phyloP scores from a whole-genome alignment of 1,139 yeast species.

The Kodamaea sp. region DNA sequence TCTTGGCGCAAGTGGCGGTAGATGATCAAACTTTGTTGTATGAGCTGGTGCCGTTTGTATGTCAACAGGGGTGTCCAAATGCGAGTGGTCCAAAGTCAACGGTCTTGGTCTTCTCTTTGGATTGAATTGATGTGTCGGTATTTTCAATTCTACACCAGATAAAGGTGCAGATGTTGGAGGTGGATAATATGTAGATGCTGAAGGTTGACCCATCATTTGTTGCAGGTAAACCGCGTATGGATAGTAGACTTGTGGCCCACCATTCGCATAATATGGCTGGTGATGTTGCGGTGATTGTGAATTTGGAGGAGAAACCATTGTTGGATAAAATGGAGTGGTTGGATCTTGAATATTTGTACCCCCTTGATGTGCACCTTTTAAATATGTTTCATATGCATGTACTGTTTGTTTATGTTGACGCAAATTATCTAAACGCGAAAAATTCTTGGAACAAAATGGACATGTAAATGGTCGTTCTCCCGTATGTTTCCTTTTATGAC shows the following conservation, averaged over 20 bases:
- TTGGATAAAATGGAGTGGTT: conserved; percentile 11
- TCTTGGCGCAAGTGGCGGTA: conserved; percentile 9
- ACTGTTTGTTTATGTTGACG: conserved; percentile 93
- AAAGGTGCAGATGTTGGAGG: too few species aligned
- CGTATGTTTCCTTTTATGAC: conserved; percentile 90
- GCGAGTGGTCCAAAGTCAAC: conserved; percentile 35
- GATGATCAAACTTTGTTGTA: conserved; percentile 10
- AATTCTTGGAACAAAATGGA: conserved; percentile 73
- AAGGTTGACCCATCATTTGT: too few species aligned
- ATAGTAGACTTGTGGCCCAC: conserved; percentile 4
- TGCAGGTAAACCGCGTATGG: not conserved
- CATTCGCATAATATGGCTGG: conserved; percentile 6
- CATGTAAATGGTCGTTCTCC: conserved; percentile 95
- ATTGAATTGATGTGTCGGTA: conserved; percentile 31
- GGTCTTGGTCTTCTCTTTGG: conserved; percentile 46
- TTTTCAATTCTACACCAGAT: conserved; percentile 16
- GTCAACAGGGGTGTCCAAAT: conserved; percentile 2
- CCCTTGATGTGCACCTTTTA: conserved; percentile 6
- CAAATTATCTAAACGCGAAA: conserved; percentile 80
- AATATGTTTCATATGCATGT: conserved; percentile 64
- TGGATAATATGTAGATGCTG: too few species aligned
- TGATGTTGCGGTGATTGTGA: conserved; percentile 16
- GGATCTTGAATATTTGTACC: conserved; percentile 5
- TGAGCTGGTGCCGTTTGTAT: conserved; percentile 20
- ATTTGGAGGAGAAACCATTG: conserved; percentile 23